Base-by-base conservation (phyloP, 75 land plant species). In the Cryptomeria japonica region DNA sequence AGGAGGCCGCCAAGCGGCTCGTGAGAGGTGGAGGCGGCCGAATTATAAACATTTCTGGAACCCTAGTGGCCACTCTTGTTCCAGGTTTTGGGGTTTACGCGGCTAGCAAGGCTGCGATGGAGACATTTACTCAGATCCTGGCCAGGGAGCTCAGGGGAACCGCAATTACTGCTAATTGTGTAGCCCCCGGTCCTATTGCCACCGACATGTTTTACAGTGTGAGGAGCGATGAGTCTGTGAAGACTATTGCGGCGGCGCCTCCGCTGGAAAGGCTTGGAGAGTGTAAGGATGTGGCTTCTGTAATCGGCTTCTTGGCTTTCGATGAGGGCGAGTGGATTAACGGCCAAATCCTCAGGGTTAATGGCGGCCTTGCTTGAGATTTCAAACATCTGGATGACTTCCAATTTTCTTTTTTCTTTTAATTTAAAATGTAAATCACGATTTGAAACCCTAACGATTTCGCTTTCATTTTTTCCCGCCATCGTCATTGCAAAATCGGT, bases 301-400 rank as follows among this genome's bases (percentile, higher is more conserved):
- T 94, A 2, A 90, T 93, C 7, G 88, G 87, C 36, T 94, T 93
- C 41, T 76, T 93, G 36, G 93, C 89, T n/a, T 89, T 88, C 73
- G 93, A 93, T 15, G 93, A 87, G 6, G 95, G 91, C 3, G 94
- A 87, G 84, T 94, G 94, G 95, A 56, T 94, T 3, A 94, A 94
- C 82, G 95, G 88, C 15, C 95, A 94, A 77, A 86, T 93, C 49
- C 88, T 94, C 58, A 70, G 95, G 53, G 90, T 88, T 61, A 94
- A 94, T 76, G 95, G 95, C 14, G 94, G 95, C 64, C 8, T 73
- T 22, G 36, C 84, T 34, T 89, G 75, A 87, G 7, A 19, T 7
- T 8, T 6, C 16, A 12, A 13, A 14, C 14, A 51, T 51, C 55
- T 51, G 16, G 55, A 51, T 51, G 1, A 1, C 16, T 51, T 51